phyloP scores from a whole-genome alignment of 2,329 filamentous ascomycete species.

The Penicillium sp. region DNA sequence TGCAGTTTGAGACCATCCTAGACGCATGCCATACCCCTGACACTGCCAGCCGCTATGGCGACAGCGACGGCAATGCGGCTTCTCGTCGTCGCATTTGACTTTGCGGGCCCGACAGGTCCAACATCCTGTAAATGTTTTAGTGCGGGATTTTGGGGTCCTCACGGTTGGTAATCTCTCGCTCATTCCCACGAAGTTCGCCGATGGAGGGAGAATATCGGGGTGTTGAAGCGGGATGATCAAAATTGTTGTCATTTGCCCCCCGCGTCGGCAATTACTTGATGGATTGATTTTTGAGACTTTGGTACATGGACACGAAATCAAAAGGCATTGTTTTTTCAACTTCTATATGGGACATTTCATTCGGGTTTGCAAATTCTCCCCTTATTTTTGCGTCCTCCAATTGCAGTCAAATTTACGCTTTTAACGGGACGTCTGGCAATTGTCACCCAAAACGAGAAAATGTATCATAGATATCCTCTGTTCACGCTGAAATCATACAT shows the following conservation, averaged over 20 bases:
- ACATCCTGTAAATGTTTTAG: constrained; percentile 26
- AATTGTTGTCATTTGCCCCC: constrained; percentile 3
- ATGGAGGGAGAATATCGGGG: constrained; percentile 4
- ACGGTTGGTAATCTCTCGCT: constrained; percentile 13
- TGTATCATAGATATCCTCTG: too few relatives aligned
- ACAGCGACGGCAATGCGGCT: constrained; percentile 21
- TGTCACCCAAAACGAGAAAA: too few relatives aligned
- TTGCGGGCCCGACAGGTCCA: constrained; percentile 25
- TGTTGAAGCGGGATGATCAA: neutral
- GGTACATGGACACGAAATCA: too few relatives aligned
- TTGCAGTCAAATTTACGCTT: too few relatives aligned
- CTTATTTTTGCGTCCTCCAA: too few relatives aligned
- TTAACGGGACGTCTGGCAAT: too few relatives aligned
- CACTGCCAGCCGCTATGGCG: constrained; percentile 20
- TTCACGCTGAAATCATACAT: too few relatives aligned
- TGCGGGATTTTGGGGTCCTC: constrained; percentile 14
- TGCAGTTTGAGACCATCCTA: constrained; percentile 20
- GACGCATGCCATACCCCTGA: constrained; percentile 23
- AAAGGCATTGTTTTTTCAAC: too few relatives aligned
- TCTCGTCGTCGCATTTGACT: constrained; percentile 26
- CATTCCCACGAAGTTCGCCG: constrained; percentile 13
- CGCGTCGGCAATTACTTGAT: constrained; percentile 8
- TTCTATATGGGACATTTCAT: too few relatives aligned
- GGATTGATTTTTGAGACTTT: neutral
- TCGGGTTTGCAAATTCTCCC: too few relatives aligned